Evolutionary conservation across 805 yeast species (phyloP).

Genomic region (Spathaspora sp.): DNA sequence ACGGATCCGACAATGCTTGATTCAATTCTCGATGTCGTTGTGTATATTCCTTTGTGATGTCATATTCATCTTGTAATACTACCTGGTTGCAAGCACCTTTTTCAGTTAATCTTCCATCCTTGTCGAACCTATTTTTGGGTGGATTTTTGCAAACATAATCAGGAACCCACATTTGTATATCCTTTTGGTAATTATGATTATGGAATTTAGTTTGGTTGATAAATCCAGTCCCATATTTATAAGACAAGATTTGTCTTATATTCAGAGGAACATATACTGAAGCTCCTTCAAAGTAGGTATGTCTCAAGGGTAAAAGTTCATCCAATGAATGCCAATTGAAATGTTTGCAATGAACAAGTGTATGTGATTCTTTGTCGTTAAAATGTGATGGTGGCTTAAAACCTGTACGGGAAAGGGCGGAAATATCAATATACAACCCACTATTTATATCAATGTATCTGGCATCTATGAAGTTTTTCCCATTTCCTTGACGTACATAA

Average conservation of each 20-base stretch:
- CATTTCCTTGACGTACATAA: conserved; percentile 37
- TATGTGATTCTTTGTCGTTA: conserved; percentile 11
- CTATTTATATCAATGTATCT: conserved; percentile 33
- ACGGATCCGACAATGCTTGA: conserved; percentile 18
- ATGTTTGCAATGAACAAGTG: conserved; percentile 34
- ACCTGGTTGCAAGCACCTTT: conserved; percentile 37
- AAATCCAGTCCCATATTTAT: conserved; percentile 30
- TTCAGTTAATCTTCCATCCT: conserved; percentile 24
- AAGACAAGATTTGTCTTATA: conserved; percentile 23
- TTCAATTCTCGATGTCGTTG: conserved; percentile 21
- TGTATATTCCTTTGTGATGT: conserved; percentile 20
- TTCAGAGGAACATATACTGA: conserved; percentile 33
- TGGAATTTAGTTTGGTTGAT: conserved; percentile 23
- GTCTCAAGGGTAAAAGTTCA: conserved; percentile 34
- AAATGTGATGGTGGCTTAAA: conserved; percentile 14
- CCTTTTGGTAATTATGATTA: conserved; percentile 37
- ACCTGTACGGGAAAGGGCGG: conserved; percentile 32
- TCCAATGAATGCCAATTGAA: conserved; percentile 37
- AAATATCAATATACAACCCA: conserved; percentile 44
- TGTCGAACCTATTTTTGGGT: conserved; percentile 26
- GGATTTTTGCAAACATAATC: conserved; percentile 32
- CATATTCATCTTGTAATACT: conserved; percentile 36
- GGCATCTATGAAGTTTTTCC: conserved; percentile 36
- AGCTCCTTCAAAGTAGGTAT: conserved; percentile 34
- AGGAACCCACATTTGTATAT: conserved; percentile 45